Conservation (phyloP, 2,329 filamentous ascomycete genomes). For the Sporothrix protearum region DNA sequence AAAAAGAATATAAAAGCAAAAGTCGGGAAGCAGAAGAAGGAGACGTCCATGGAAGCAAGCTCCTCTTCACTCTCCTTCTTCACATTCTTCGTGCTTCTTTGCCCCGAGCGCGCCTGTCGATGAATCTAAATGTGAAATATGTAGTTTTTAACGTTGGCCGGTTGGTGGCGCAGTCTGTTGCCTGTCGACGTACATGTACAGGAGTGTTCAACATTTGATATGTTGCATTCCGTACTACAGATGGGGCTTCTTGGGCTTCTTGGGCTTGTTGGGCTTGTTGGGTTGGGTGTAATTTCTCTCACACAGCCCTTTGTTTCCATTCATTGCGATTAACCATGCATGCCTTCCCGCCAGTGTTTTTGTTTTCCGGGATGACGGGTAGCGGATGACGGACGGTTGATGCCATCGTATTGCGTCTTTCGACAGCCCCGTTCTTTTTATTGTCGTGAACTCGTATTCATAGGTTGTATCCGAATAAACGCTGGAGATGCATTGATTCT, state of each 20-base stretch:
- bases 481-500: neutral
- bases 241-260: neutral
- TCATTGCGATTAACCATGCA: conserved; percentile 1
- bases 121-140: neutral
- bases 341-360: neutral
- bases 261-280: neutral
- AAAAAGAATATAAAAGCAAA: neutral
- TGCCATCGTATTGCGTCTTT: conserved; percentile 15
- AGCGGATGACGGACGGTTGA: conserved; percentile 12
- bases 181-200: too few species aligned
- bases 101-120: conserved; percentile 3
- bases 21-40: neutral
- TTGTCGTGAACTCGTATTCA: conserved; percentile 2
- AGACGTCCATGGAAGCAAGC: neutral
- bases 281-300: neutral
- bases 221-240: neutral
- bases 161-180: neutral
- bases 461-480: neutral
- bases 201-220: neutral
- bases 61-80: neutral
- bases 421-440: neutral
- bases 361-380: neutral
- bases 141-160: neutral
- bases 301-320: neutral
- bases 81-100: neutral